Conservation (phyloP, 257 asterid species). For the Thymus quinquecostatus region DNA sequence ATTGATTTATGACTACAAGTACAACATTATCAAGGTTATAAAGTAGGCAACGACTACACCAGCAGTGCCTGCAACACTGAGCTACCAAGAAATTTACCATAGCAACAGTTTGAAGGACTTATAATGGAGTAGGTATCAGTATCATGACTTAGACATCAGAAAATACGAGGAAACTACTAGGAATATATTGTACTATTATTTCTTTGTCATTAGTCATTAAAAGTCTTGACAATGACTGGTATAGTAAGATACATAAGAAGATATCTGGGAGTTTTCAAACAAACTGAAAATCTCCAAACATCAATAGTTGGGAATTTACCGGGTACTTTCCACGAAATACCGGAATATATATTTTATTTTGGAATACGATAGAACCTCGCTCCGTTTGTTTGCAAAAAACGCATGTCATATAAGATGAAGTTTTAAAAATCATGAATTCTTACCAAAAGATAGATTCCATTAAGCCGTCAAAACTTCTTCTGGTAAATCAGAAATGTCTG, state of each 20-base stretch:
- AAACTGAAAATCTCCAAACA: neutral
- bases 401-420: neutral
- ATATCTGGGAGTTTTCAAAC: neutral
- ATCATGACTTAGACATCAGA: constrained; percentile 7
- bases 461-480: neutral
- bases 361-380: neutral
- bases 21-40: no score
- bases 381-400: neutral
- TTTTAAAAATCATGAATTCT: neutral
- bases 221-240: neutral
- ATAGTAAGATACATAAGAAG: no score
- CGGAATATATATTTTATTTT: no score
- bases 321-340: neutral
- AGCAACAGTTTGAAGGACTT: no score
- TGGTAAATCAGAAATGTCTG: constrained; percentile 22
- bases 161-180: constrained; percentile 5
- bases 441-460: no score
- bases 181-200: neutral
- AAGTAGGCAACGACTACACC: no score
- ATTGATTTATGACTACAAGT: no score
- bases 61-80: no score
- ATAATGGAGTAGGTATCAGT: neutral
- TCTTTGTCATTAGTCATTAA: neutral
- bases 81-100: no score
- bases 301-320: neutral